A percentile compares a stretch with the other conserved stretches of the same genome.
Evolutionary conservation across 2,329 filamentous ascomycete species (phyloP).

Genomic region (Gremmenia infestans): DNA sequence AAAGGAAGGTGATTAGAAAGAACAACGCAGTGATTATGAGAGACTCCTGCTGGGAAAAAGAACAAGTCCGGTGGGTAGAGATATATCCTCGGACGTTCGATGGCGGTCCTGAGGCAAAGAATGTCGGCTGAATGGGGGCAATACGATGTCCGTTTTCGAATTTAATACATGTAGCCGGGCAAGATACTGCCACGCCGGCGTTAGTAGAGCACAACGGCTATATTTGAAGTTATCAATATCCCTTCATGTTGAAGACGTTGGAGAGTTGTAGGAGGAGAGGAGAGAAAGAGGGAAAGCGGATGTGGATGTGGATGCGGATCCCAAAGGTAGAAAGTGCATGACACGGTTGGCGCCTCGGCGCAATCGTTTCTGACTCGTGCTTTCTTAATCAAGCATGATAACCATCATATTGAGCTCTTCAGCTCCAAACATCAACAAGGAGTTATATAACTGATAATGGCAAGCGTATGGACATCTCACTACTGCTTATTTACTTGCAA

Average conservation of each 20-base stretch:
- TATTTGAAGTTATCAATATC: constrained; percentile 16
- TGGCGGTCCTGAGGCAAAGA: not conserved
- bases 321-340: constrained; percentile 3
- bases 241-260: constrained; percentile 9
- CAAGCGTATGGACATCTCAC: constrained; percentile 31
- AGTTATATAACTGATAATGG: constrained; percentile 27
- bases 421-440: constrained; percentile 2
- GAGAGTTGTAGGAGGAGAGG: constrained; percentile 6
- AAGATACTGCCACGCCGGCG: constrained; percentile 3
- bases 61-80: constrained; percentile 1
- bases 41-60: not conserved
- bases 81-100: not conserved
- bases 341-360: constrained; percentile 10
- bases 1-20: constrained; percentile 12
- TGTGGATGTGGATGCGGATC: not conserved
- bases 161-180: not conserved
- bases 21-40: not conserved
- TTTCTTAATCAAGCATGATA: constrained; percentile 5
- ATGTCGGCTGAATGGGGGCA: not conserved
- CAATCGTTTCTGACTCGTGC: constrained; percentile 18
- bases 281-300: constrained; percentile 1
- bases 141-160: not conserved
- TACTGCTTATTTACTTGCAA: constrained; percentile 6
- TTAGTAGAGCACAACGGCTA: constrained; percentile 12
- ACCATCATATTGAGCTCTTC: not conserved